Conservation (phyloP, 768 basidiomycete species). For the Trametes punicea region DNA sequence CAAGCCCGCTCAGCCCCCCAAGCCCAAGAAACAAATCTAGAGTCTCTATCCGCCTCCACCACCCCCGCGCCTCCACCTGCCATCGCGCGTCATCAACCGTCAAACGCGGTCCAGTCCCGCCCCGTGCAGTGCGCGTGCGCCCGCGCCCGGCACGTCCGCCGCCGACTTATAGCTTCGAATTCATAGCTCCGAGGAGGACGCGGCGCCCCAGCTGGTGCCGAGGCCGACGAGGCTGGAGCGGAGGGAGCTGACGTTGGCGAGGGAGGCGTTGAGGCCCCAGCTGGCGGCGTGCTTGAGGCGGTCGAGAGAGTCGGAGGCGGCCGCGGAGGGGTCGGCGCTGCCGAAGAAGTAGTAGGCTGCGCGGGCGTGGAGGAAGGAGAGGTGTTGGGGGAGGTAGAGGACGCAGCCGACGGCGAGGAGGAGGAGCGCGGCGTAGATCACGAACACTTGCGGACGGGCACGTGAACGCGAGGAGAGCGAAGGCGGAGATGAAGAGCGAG, state of each 20-base stretch:
- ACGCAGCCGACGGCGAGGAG: conserved; percentile 49
- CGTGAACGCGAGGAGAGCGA: too few species aligned
- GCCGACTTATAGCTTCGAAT: background rate
- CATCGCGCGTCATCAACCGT: background rate
- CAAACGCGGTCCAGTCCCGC: background rate
- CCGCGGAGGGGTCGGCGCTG: conserved; percentile 34
- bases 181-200: conserved; percentile 5
- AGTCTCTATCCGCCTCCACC: too few species aligned
- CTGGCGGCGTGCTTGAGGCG: conserved; percentile 6
- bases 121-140: background rate
- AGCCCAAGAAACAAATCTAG: background rate
- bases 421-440: conserved; percentile 37
- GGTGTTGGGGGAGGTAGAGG: conserved; percentile 57
- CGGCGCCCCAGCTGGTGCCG: background rate
- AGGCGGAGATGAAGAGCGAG: background rate
- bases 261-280: conserved; percentile 3
- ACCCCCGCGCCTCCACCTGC: background rate
- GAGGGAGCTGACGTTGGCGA: conserved; percentile 4
- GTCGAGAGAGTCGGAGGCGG: conserved; percentile 1
- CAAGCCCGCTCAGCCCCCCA: background rate
- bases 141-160: background rate
- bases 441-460: conserved; percentile 34
- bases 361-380: conserved; percentile 49
- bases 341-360: conserved; percentile 65
- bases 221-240: background rate